These are phyloP conservation scores for Cryphonectria parasitica DNA, from an alignment of 2,329 filamentous ascomycete species.

Conservation along the genomic window DNA sequence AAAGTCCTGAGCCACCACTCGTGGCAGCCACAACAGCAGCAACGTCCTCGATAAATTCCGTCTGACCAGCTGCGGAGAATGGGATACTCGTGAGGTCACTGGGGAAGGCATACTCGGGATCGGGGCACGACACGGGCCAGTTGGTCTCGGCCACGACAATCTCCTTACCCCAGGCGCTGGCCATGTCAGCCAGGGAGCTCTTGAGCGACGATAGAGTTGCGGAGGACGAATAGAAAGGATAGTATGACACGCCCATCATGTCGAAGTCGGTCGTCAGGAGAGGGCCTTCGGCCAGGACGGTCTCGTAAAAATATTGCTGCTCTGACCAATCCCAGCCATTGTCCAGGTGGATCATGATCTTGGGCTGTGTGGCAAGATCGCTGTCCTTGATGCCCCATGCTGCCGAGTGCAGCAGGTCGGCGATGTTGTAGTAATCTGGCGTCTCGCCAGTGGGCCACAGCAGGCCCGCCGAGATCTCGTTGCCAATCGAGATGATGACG, in stretches of 20 bases:
- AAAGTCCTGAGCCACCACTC: conserved; percentile 61
- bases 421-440: conserved; percentile 63
- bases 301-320: conserved; percentile 64
- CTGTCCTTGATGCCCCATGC: conserved; percentile 68
- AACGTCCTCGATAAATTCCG: conserved; percentile 62
- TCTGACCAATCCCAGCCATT: conserved; percentile 73
- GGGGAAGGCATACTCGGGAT: conserved; percentile 63
- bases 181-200: conserved; percentile 61
- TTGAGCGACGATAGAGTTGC: conserved; percentile 64
- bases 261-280: conserved; percentile 64
- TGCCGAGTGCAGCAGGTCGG: conserved; percentile 65
- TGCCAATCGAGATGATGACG: conserved; percentile 70
- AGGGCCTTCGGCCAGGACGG: conserved; percentile 55
- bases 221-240: conserved; percentile 68
- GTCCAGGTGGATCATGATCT: conserved; percentile 76
- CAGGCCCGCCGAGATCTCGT: conserved; percentile 71
- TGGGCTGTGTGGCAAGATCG: conserved; percentile 57
- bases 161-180: conserved; percentile 64
- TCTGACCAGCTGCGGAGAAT: conserved; percentile 66
- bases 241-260: conserved; percentile 73
- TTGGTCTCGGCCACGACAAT: conserved; percentile 71
- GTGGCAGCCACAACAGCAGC: conserved; percentile 59
- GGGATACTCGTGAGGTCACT: conserved; percentile 63
- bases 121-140: conserved; percentile 69
- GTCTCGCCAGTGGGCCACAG: conserved; percentile 67